Percentiles rank a stretch among this genome's conserved stretches.
Evolutionary conservation across 75 land plant species (phyloP).

Genomic region (Pseudotsuga menziesii): DNA sequence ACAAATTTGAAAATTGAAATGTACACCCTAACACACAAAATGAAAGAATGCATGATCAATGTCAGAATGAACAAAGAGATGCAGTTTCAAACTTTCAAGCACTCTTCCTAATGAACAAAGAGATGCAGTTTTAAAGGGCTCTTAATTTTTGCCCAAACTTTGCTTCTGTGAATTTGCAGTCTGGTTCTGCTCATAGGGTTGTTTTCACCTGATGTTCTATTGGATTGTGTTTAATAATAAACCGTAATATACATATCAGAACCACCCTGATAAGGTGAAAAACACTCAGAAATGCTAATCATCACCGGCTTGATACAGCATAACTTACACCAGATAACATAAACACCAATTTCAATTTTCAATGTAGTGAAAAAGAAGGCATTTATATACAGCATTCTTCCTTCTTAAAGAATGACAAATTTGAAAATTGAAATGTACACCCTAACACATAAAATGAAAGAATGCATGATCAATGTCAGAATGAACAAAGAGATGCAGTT

Average conservation of each 20-base stretch:
- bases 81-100: background rate
- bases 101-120: background rate
- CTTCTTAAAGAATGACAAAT: background rate
- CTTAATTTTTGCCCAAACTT: too few relatives aligned
- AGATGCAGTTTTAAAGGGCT: too few relatives aligned
- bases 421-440: background rate
- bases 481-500: background rate
- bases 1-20: background rate
- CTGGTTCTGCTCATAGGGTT: too few relatives aligned
- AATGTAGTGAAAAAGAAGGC: background rate
- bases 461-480: background rate
- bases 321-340: too few relatives aligned
- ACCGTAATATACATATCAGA: too few relatives aligned
- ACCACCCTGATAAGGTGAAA: too few relatives aligned
- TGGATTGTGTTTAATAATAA: too few relatives aligned
- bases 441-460: background rate
- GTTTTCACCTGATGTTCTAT: too few relatives aligned
- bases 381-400: constrained; percentile 6
- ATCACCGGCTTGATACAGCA: too few relatives aligned
- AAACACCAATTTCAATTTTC: background rate
- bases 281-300: too few relatives aligned
- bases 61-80: background rate
- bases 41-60: background rate
- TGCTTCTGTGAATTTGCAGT: too few relatives aligned
- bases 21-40: background rate